Percentiles rank a stretch among this genome's conserved stretches.
Conservation (phyloP, 495 filamentous ascomycete genomes). For the Hamigera avellanea region DNA sequence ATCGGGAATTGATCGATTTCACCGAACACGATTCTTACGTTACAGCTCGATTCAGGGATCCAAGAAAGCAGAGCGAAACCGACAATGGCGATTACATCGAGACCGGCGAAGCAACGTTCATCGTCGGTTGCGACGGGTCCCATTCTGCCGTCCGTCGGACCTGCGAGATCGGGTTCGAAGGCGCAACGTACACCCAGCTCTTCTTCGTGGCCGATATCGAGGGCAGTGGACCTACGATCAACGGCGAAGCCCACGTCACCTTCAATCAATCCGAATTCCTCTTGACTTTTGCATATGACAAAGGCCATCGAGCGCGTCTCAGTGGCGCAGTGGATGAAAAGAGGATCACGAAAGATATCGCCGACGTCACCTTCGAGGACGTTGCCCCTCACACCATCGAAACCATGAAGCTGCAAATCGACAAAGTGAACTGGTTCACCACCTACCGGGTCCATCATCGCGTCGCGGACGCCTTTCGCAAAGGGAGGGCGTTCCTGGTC, state of each 20-base stretch:
- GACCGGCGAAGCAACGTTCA: conserved; percentile 15
- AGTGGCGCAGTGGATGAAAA: conserved; percentile 13
- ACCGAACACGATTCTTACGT: conserved; percentile 13
- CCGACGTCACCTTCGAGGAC: conserved; percentile 19
- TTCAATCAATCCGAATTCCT: conserved; percentile 17
- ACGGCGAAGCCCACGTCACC: conserved; percentile 22
- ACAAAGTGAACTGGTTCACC: conserved; percentile 26
- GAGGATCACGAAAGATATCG: conserved; percentile 3
- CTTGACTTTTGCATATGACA: conserved; percentile 16
- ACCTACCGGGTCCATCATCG: conserved; percentile 24
- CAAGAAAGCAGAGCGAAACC: neutral
- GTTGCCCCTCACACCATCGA: conserved; percentile 12
- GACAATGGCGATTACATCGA: conserved; percentile 6
- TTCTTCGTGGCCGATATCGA: conserved; percentile 28
- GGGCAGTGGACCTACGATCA: conserved; percentile 15
- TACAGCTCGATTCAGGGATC: conserved; percentile 13
- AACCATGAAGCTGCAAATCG: conserved; percentile 11
- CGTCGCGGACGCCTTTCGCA: conserved; percentile 17
- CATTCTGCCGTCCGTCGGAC: conserved; percentile 20
- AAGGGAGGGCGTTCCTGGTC: conserved; percentile 20
- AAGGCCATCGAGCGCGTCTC: conserved; percentile 12
- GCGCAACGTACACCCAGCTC: conserved; percentile 18
- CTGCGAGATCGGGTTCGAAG: conserved; percentile 17
- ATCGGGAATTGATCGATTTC: conserved; percentile 15
- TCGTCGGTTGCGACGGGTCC: conserved; percentile 27